Evolutionary conservation across 805 yeast species (phyloP), one percentile per base, ranked within the genome.

Genomic region (Candida multigemmis): DNA sequence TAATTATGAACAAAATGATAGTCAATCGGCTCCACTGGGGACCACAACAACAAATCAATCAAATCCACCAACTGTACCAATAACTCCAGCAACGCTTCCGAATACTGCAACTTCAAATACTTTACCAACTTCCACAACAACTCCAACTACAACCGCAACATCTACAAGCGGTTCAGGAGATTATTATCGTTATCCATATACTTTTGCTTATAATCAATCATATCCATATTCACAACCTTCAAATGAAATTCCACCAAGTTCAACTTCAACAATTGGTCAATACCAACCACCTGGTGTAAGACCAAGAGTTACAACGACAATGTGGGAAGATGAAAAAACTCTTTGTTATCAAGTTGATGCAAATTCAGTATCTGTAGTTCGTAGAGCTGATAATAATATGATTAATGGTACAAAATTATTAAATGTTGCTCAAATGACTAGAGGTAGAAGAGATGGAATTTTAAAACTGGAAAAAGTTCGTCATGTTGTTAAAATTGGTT

Each of bases 291-390:
- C 65, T 2, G 66, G 65, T 3, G 49, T 61, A 30, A 42, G 79
- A 18, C 83, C 80, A 6, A 60, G 77, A 34, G 84, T 81, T 27
- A 78, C 86, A 27, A 80, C 91, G 13, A 81, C 91, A n/a, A 71
- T 78, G 70, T 82, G 94, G 94, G 91, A 82, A 46, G 93, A 82
- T 47, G 93, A 82, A 45, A 77, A 78, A 40, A 82, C 93, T 1
- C 53, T 82, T 27, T 82, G 91, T 47, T 82, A 81, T 57, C 91
- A 81, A 52, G 89, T 82, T 16, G 91, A 81, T 43, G 87, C 85
- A 32, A 74, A 78, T 36, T 81, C 83, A 31, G 80, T 81, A 23
- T 67, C 79, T 11, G 94, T 82, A 12, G 86, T 82, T 16, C 67
- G 94, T 39, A 68, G 94, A 44, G 91, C 85, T 16, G 91, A 82